Evolutionary conservation across 2,329 filamentous ascomycete genomes (phyloP).

Genomic region (Sarocladium strictum): DNA sequence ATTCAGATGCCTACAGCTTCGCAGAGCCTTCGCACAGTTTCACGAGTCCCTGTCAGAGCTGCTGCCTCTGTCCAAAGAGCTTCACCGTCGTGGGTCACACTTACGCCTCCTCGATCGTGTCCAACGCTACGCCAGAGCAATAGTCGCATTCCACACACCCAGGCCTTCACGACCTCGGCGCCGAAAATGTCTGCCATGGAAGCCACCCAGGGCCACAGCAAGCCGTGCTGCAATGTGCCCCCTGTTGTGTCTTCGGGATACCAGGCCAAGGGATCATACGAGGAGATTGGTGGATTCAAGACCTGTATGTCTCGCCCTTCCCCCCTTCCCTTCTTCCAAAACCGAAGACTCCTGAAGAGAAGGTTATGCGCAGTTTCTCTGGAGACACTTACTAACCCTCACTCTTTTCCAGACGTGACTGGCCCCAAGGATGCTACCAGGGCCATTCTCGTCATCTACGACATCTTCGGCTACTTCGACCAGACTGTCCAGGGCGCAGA

Average conservation of each 20-base stretch:
- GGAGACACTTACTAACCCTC: not conserved
- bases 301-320: conserved; percentile 31
- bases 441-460: conserved; percentile 57
- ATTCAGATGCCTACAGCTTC: not conserved
- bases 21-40: not conserved
- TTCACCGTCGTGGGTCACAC: not conserved
- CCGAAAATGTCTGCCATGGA: conserved; percentile 43
- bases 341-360: not conserved
- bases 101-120: not conserved
- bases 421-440: conserved; percentile 43
- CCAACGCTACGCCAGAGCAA: not conserved
- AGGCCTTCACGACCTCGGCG: not conserved
- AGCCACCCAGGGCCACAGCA: conserved; percentile 46
- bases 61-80: not conserved
- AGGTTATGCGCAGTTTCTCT: too few relatives aligned
- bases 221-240: conserved; percentile 53
- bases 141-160: too few relatives aligned
- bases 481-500: conserved; percentile 68
- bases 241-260: conserved; percentile 52
- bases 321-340: not conserved
- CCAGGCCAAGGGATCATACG: conserved; percentile 48
- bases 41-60: not conserved
- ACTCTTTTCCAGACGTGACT: conserved; percentile 36
- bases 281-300: conserved; percentile 49
- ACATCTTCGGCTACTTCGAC: conserved; percentile 66